A percentile compares a stretch with the other conserved stretches of the same genome.
Evolutionary conservation across 805 yeast genomes (phyloP).

Genomic region (Metschnikowia arizonensis): DNA sequence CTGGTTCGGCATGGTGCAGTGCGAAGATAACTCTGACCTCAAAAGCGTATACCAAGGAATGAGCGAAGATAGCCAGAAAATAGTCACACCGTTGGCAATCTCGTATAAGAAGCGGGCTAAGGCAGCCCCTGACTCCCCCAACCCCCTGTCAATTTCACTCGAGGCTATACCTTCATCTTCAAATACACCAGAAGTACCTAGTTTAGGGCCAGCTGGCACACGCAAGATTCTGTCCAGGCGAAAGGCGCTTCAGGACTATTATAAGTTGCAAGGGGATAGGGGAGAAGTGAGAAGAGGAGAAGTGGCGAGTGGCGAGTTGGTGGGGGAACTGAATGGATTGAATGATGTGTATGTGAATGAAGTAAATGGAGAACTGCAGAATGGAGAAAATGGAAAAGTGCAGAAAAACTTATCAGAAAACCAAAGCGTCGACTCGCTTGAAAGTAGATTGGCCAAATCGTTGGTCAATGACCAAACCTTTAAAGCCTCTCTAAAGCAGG

Average conservation of each 20-base stretch:
- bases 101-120: conserved; percentile 28
- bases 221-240: conserved; percentile 39
- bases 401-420: too few relatives aligned
- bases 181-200: not conserved
- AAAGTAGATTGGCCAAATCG: not conserved
- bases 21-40: not conserved
- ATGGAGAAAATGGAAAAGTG: too few relatives aligned
- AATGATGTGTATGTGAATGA: not conserved
- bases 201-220: conserved; percentile 3
- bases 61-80: conserved; percentile 3
- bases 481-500: conserved; percentile 3
- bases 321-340: too few relatives aligned
- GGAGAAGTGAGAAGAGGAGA: not conserved
- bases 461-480: not conserved
- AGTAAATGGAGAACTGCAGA: not conserved
- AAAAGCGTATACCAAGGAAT: not conserved
- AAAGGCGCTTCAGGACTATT: conserved; percentile 41
- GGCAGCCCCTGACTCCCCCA: not conserved
- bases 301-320: too few relatives aligned
- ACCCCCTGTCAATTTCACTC: too few relatives aligned
- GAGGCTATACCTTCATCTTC: not conserved
- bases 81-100: conserved; percentile 19
- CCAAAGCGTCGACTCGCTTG: not conserved
- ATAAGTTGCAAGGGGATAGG: conserved; percentile 24
- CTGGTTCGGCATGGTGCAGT: not conserved